Evolutionary conservation across 805 yeast genomes (phyloP).

Genomic region (Ogataea methanolica): DNA sequence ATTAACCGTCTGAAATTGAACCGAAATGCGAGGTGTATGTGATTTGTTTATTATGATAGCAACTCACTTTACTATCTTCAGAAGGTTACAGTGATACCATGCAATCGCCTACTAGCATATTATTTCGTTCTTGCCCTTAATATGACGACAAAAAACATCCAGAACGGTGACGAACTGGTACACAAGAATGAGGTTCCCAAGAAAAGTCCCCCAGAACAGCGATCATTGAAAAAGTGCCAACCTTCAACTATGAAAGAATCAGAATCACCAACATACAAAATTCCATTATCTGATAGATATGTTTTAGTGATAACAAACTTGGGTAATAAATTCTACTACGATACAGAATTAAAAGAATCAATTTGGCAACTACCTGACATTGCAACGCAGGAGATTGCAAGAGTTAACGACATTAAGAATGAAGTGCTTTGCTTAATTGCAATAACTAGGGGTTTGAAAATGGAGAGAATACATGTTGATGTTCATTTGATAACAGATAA

Average conservation of each 20-base stretch:
- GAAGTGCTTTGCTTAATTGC: constrained; percentile 14
- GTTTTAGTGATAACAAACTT: constrained; percentile 14
- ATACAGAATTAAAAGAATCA: constrained; percentile 8
- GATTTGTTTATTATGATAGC: no score
- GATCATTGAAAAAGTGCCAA: neutral
- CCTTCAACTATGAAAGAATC: neutral
- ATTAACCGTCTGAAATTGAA: no score
- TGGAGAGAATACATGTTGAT: neutral
- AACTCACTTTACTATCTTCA: no score
- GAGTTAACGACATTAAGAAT: neutral
- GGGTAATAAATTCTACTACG: constrained; percentile 23
- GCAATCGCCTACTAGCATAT: no score
- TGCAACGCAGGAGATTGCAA: constrained; percentile 1
- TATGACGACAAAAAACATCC: no score
- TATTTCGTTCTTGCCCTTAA: no score
- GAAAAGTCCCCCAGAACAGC: neutral
- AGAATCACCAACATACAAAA: constrained; percentile 8
- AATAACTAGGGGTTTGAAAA: constrained; percentile 11
- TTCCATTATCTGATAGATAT: constrained; percentile 19
- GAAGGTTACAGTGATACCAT: no score
- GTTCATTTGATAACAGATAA: no score
- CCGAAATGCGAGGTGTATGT: no score
- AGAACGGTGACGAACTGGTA: no score
- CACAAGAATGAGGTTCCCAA: no score
- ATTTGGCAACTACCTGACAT: constrained; percentile 22